Conservation (phyloP, 495 filamentous ascomycete genomes). For the Neurospora tetrasperma region DNA sequence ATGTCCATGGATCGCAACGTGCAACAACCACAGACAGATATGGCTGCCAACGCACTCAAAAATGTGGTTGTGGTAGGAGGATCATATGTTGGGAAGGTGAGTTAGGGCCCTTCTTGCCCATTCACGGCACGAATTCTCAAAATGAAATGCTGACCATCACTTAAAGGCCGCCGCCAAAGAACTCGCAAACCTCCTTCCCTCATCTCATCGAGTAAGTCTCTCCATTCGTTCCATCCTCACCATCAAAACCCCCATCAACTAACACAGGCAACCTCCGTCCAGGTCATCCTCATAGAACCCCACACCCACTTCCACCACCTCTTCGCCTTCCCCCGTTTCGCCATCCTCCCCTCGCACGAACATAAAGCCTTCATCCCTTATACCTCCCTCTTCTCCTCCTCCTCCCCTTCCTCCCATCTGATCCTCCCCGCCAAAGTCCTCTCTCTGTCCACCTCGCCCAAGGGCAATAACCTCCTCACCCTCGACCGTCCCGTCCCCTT, state of each 20-base stretch:
- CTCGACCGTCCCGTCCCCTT: slow-evolving; percentile 27
- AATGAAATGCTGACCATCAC: neutral
- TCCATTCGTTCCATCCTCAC: neutral
- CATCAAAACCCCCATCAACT: neutral
- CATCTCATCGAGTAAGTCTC: slow-evolving; percentile 19
- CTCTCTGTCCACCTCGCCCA: slow-evolving; percentile 22
- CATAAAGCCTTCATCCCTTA: slow-evolving; percentile 50
- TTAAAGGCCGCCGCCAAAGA: slow-evolving; percentile 17
- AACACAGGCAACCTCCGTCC: neutral
- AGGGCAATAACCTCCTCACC: slow-evolving; percentile 17
- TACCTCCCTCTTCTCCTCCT: slow-evolving; percentile 26
- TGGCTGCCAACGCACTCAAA: slow-evolving; percentile 5
- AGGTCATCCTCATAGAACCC: slow-evolving; percentile 40
- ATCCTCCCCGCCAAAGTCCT: slow-evolving; percentile 36
- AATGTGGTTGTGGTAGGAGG: slow-evolving; percentile 22
- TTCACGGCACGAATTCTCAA: no score
- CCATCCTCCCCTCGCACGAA: slow-evolving; percentile 37
- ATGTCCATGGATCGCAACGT: neutral
- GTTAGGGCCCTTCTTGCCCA: neutral
- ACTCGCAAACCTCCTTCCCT: slow-evolving; percentile 15
- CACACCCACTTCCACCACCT: slow-evolving; percentile 47
- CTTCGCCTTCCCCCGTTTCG: slow-evolving; percentile 46
- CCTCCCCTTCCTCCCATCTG: slow-evolving; percentile 25
- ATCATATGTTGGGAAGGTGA: slow-evolving; percentile 19
- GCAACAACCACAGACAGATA: neutral